phyloP scores from a whole-genome alignment of 2,329 filamentous ascomycete species.

The Thyridium curvatum region DNA sequence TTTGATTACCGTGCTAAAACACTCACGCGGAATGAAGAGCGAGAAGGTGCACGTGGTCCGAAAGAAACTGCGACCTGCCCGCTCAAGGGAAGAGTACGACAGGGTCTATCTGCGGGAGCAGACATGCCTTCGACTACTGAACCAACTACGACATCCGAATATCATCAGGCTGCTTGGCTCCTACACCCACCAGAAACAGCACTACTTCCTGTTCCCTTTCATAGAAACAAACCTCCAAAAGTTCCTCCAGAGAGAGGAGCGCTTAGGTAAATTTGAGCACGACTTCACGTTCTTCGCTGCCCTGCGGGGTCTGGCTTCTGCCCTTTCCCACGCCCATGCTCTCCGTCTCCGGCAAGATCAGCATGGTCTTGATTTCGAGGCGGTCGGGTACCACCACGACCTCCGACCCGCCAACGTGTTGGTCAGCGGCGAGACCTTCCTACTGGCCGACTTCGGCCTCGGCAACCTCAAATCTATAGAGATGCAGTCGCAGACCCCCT shows the following conservation, averaged over 20 bases:
- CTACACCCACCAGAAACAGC: constrained; percentile 11
- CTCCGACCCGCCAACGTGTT: constrained; percentile 20
- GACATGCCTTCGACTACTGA: constrained; percentile 6
- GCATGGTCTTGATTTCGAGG: constrained; percentile 9
- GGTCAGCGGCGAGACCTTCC: constrained; percentile 11
- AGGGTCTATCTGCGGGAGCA: not conserved
- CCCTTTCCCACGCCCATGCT: constrained; percentile 14
- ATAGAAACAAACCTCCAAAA: constrained; percentile 10
- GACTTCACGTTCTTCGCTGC: constrained; percentile 9
- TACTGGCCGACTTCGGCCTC: constrained; percentile 21
- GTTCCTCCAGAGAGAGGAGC: constrained; percentile 6
- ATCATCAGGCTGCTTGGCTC: constrained; percentile 13
- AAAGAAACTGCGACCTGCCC: not conserved
- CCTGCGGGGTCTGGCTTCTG: constrained; percentile 16
- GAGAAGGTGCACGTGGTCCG: not conserved
- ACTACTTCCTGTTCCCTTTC: constrained; percentile 15
- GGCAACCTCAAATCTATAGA: constrained; percentile 9
- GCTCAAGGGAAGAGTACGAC: not conserved
- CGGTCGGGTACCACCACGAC: constrained; percentile 21
- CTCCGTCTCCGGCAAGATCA: constrained; percentile 6
- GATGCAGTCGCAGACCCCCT: constrained; percentile 8
- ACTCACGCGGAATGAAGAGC: not conserved
- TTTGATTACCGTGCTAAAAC: not conserved
- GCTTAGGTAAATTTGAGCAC: constrained; percentile 3
- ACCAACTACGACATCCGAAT: constrained; percentile 12